phyloP scores from a whole-genome alignment of 257 asterid species.

The Fraxinus cuspidata region DNA sequence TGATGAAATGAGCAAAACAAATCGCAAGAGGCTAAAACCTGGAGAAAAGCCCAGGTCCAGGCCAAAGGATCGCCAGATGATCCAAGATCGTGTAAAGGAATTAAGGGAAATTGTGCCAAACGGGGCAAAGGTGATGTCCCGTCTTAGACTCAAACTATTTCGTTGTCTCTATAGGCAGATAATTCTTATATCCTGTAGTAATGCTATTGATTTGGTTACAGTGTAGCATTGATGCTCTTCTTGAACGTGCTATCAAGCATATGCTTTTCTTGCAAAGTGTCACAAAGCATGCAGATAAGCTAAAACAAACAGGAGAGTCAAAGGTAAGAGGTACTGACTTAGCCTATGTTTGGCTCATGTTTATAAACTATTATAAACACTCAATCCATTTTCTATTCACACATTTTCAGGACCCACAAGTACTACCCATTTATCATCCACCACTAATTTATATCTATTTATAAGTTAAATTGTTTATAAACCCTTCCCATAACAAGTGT shows the following conservation, averaged over 20 bases:
- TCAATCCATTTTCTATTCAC: too few relatives aligned
- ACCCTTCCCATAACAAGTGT: background rate
- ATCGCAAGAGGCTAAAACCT: conserved; percentile 70
- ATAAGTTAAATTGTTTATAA: too few relatives aligned
- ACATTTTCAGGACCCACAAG: too few relatives aligned
- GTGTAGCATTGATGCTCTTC: conserved; percentile 87
- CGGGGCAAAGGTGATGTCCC: conserved; percentile 60
- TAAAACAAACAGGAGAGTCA: conserved; percentile 63
- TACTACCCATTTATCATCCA: too few relatives aligned
- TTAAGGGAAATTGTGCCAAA: conserved; percentile 79
- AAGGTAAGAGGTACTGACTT: conserved; percentile 44
- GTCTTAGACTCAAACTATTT: background rate
- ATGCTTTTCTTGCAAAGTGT: conserved; percentile 86
- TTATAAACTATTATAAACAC: too few relatives aligned
- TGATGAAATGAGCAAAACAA: conserved; percentile 46
- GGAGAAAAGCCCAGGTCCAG: conserved; percentile 82
- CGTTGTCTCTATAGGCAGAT: background rate
- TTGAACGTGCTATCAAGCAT: conserved; percentile 79
- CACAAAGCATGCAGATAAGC: conserved; percentile 72
- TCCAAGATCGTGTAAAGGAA: conserved; percentile 87
- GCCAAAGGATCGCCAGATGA: conserved; percentile 90
- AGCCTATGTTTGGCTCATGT: background rate
- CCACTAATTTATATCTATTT: too few relatives aligned
- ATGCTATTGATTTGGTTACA: conserved; percentile 37
- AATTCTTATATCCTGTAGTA: background rate